These are phyloP conservation scores for Sugiyamaella sp. DNA, from an alignment of 1,139 yeast species.

Conservation along the genomic window DNA sequence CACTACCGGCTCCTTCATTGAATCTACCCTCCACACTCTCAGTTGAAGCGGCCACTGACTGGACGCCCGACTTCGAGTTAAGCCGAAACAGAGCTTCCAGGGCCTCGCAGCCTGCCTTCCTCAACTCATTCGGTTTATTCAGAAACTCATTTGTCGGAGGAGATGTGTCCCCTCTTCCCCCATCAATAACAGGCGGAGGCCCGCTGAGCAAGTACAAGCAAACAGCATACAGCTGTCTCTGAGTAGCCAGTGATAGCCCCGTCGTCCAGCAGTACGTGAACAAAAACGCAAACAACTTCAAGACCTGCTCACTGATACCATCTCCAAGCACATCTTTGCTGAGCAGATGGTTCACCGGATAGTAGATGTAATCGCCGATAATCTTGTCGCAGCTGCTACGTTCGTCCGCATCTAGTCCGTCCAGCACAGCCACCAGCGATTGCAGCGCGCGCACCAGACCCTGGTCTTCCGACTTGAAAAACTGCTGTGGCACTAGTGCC, in stretches of 20 bases:
- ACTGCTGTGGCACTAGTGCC: slow-evolving; percentile 46
- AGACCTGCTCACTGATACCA: slow-evolving; percentile 48
- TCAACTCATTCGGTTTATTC: slow-evolving; percentile 44
- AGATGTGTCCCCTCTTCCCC: slow-evolving; percentile 24
- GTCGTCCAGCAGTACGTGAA: slow-evolving; percentile 54
- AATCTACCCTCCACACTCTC: slow-evolving; percentile 3
- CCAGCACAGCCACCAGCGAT: slow-evolving; percentile 23
- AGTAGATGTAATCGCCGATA: slow-evolving; percentile 65
- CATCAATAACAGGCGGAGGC: slow-evolving; percentile 37
- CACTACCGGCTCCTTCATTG: too few relatives aligned
- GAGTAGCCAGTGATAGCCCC: slow-evolving; percentile 46
- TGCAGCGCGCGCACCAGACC: slow-evolving; percentile 41
- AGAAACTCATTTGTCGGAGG: slow-evolving; percentile 36
- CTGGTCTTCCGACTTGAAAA: slow-evolving; percentile 40
- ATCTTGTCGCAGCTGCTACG: slow-evolving; percentile 19
- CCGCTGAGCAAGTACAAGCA: slow-evolving; percentile 53
- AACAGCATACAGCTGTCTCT: slow-evolving; percentile 55
- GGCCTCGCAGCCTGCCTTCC: slow-evolving; percentile 49
- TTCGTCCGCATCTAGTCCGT: slow-evolving; percentile 26
- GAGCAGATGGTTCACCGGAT: slow-evolving; percentile 58
- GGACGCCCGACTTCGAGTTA: slow-evolving; percentile 23
- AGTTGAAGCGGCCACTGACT: too few relatives aligned
- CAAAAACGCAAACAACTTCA: slow-evolving; percentile 48
- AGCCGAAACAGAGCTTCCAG: slow-evolving; percentile 41
- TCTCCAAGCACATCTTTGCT: slow-evolving; percentile 48